Percentiles rank a stretch among this genome's conserved stretches.
These are phyloP conservation scores for Dothiorella sarmentorum DNA, from an alignment of 2,329 filamentous ascomycete species.

Conservation along the genomic window DNA sequence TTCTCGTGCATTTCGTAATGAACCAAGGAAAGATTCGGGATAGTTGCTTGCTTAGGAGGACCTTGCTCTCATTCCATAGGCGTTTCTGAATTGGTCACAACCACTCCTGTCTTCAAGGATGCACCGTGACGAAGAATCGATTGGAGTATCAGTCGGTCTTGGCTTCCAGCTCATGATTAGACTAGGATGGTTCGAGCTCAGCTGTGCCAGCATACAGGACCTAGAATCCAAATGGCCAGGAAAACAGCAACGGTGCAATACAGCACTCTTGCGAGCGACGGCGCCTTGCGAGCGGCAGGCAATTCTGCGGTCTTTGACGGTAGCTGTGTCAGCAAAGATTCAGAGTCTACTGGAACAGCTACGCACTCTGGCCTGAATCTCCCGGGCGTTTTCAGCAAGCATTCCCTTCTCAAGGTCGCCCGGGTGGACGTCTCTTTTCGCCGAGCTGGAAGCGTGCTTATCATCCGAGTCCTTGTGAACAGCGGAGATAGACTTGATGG, in stretches of 20 bases:
- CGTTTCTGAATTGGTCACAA: too few relatives aligned
- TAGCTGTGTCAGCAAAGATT: not conserved
- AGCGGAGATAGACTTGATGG: conserved; percentile 55
- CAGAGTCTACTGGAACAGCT: not conserved
- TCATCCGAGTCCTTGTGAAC: conserved; percentile 22
- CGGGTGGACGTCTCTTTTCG: not conserved
- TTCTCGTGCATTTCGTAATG: too few relatives aligned
- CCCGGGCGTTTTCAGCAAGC: not conserved
- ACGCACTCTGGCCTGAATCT: conserved; percentile 1
- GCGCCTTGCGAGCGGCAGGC: not conserved
- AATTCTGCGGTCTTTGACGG: not conserved
- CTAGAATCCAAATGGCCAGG: conserved; percentile 8
- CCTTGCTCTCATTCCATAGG: too few relatives aligned
- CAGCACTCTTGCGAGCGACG: not conserved
- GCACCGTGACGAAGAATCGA: too few relatives aligned
- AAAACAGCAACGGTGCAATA: not conserved
- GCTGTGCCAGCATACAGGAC: conserved; percentile 2
- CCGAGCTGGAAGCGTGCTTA: not conserved
- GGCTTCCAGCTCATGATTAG: too few relatives aligned
- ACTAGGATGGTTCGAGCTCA: too few relatives aligned
- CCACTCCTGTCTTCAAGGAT: too few relatives aligned
- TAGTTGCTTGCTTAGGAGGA: too few relatives aligned
- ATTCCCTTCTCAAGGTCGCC: conserved; percentile 27
- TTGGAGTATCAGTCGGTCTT: too few relatives aligned
- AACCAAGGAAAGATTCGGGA: too few relatives aligned